These are phyloP conservation scores for Claviceps pazoutovae DNA, from an alignment of 2,329 filamentous ascomycete species.

Conservation along the genomic window DNA sequence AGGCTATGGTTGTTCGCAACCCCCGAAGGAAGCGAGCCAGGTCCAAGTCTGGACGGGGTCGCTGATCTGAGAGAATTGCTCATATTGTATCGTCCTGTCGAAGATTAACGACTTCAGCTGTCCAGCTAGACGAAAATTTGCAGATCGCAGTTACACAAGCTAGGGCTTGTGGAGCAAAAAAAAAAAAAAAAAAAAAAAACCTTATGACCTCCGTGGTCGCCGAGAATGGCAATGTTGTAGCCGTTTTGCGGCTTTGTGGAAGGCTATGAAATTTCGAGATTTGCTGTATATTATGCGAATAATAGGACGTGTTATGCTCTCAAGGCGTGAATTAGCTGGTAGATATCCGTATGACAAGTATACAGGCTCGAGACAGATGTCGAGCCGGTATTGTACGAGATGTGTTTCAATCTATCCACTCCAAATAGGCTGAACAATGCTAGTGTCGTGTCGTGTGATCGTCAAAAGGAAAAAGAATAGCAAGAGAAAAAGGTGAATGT, in stretches of 20 bases:
- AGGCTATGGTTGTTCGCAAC: constrained; percentile 48
- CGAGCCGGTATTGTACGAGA: not conserved
- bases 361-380: not conserved
- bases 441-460: constrained; percentile 7
- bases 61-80: constrained; percentile 36
- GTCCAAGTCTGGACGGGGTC: constrained; percentile 36
- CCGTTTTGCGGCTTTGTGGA: not conserved
- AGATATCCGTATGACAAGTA: not conserved
- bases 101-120: not conserved
- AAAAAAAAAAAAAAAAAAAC: too few species aligned
- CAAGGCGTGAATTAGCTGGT: constrained; percentile 9
- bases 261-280: not conserved
- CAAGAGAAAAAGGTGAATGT: constrained; percentile 12
- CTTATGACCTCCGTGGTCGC: too few species aligned
- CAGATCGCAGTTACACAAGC: not conserved
- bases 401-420: constrained; percentile 7
- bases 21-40: constrained; percentile 28
- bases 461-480: constrained; percentile 9
- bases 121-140: not conserved
- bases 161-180: not conserved
- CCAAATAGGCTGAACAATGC: constrained; percentile 9
- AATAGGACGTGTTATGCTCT: not conserved
- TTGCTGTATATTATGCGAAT: too few species aligned
- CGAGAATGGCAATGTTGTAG: not conserved
- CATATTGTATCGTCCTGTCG: constrained; percentile 24